Evolutionary conservation across 768 basidiomycete species (phyloP), one percentile per base, ranked within the genome.

Genomic region (Termitomyces heimii): DNA sequence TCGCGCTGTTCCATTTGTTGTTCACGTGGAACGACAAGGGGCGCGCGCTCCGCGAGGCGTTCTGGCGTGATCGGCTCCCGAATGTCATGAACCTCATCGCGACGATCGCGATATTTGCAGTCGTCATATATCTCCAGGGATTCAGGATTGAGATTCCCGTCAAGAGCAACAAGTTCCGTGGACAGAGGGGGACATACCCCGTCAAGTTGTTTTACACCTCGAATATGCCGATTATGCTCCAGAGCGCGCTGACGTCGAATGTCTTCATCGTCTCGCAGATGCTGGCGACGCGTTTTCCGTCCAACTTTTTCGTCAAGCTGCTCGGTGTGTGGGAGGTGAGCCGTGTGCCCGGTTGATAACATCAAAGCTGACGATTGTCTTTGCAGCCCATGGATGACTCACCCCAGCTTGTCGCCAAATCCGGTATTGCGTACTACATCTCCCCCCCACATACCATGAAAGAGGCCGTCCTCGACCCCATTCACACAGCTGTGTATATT

Each of bases 161-260:
- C 70, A 98, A 98, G 83, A 89, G 86, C 76, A 94, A 92, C 79
- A 83, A 85, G 62, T 93, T 94, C 86, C 83, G 94, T 57, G 97
- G 97, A n/a, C 94, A 98, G 71, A 82, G 95, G 31, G 95, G 92
- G 42, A 83, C 84, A 14, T 98, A 98, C 78, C 97, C 97, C 52
- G 83, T 99, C 77, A 98, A 98, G 77, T 84, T 98, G 37, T 98
- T 99, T 78, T 99, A 98, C 75, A 98, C 97, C 16, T 89, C 85
- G 44, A 99, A 98, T 78, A 99, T 98, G 96, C 96, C 96, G 56
- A 98, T 99, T 79, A 99, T 99, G 96, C 83, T 98, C 59, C 92
- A 98, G 75, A 86, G 84, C 14, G 95, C 95, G 14, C 77, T 98
- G 56, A 93, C 93, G 1, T 88, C 85, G 57, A 96, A 99, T 71